Evolutionary conservation across 257 asterid species (phyloP).

Genomic region (Penstemon eatonii): DNA sequence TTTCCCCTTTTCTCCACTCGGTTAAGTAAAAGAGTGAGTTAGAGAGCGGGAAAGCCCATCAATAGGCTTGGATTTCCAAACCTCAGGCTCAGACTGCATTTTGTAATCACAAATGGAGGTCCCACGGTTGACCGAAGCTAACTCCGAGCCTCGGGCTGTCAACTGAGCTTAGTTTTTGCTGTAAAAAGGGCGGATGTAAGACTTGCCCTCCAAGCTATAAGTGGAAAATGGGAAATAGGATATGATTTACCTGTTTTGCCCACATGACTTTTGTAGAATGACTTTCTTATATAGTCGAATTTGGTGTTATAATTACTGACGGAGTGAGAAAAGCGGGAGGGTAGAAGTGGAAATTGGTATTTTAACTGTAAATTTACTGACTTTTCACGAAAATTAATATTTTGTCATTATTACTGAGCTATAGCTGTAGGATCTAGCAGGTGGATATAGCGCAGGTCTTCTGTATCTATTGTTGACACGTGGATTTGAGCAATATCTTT

Average conservation of each 20-base stretch:
- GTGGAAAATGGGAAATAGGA: constrained; percentile 22
- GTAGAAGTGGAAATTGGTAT: constrained; percentile 3
- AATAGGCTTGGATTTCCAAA: constrained; percentile 35
- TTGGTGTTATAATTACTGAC: background rate
- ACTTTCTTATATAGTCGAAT: background rate
- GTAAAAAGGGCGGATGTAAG: constrained; percentile 32
- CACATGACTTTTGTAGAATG: background rate
- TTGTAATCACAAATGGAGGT: constrained; percentile 25
- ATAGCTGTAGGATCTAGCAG: constrained; percentile 10
- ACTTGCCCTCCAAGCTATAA: constrained; percentile 81
- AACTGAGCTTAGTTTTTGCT: background rate
- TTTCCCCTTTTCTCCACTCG: constrained; percentile 50
- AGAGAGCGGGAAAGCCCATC: constrained; percentile 76
- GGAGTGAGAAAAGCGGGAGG: background rate
- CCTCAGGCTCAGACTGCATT: constrained; percentile 39
- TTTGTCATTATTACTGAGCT: background rate
- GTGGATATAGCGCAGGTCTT: constrained; percentile 19
- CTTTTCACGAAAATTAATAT: background rate
- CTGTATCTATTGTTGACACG: no score
- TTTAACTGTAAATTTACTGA: no score
- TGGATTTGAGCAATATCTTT: no score
- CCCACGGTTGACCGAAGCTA: constrained; percentile 58
- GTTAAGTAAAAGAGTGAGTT: constrained; percentile 54
- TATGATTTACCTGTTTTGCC: constrained; percentile 22
- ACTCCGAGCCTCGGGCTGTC: constrained; percentile 44